These are phyloP conservation scores for Ephemerocybe angulata DNA, from an alignment of 768 basidiomycete species.

Conservation along the genomic window DNA sequence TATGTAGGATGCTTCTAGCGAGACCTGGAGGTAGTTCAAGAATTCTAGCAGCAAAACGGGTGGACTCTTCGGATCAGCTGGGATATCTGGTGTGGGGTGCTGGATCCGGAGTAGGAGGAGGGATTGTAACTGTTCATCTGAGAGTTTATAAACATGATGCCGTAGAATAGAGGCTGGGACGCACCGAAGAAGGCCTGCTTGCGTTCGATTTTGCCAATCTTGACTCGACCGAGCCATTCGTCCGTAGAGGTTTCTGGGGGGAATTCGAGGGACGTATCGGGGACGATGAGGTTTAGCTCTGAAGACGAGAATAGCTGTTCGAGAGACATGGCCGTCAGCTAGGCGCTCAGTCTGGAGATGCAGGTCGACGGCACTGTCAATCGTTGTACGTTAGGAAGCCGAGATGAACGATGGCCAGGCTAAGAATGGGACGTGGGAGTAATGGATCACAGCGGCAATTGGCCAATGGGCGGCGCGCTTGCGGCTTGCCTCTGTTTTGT, in stretches of 20 bases:
- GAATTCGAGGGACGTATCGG: slow-evolving; percentile 60
- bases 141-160: slow-evolving; percentile 20
- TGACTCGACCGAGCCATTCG: slow-evolving; percentile 53
- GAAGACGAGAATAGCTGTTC: slow-evolving; percentile 63
- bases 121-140: slow-evolving; percentile 55
- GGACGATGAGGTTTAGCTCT: slow-evolving; percentile 58
- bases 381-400: too few species aligned
- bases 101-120: slow-evolving; percentile 54
- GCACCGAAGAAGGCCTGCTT: slow-evolving; percentile 74
- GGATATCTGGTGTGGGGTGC: slow-evolving; percentile 43
- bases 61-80: slow-evolving; percentile 35
- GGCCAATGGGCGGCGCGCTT: too few species aligned
- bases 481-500: too few species aligned
- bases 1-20: slow-evolving; percentile 80
- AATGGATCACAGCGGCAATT: too few species aligned
- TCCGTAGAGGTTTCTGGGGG: slow-evolving; percentile 45
- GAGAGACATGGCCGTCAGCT: slow-evolving; percentile 34
- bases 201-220: slow-evolving; percentile 44
- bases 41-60: slow-evolving; percentile 53
- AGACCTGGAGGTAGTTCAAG: slow-evolving; percentile 67
- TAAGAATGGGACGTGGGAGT: too few species aligned
- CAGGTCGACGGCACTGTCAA: not conserved
- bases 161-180: slow-evolving; percentile 19
- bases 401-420: too few species aligned
- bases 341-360: not conserved